Evolutionary conservation across 768 basidiomycete genomes (phyloP).

Genomic region (Trametes villosa): DNA sequence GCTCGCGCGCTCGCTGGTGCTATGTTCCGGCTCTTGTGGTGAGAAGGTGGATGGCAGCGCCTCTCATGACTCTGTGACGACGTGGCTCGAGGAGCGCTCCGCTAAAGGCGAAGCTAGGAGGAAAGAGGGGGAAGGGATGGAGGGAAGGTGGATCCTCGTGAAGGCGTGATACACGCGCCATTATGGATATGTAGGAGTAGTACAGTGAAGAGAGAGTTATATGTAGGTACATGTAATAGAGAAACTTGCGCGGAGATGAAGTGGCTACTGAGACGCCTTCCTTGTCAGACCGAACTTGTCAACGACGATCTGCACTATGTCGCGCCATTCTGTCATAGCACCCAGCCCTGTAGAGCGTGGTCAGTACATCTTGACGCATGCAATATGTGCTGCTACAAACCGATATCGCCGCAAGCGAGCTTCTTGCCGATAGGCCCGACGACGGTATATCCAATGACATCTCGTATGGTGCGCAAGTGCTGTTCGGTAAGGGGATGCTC

Average conservation of each 20-base stretch:
- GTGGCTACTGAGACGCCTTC: not conserved
- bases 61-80: conserved; percentile 37
- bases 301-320: conserved; percentile 78
- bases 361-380: not conserved
- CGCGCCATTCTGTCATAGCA: conserved; percentile 96
- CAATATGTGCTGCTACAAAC: conserved; percentile 46
- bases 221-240: not conserved
- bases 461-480: conserved; percentile 75
- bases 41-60: conserved; percentile 27
- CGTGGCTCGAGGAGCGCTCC: conserved; percentile 56
- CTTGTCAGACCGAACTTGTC: conserved; percentile 46
- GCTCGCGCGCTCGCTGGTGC: conserved; percentile 37
- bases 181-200: not conserved
- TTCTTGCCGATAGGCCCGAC: conserved; percentile 87
- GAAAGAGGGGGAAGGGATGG: conserved; percentile 62
- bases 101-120: conserved; percentile 51
- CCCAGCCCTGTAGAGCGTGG: conserved; percentile 63
- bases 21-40: conserved; percentile 25
- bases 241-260: not conserved
- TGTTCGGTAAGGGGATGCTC: conserved; percentile 88
- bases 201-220: not conserved
- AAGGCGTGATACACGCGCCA: conserved; percentile 34
- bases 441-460: conserved; percentile 79
- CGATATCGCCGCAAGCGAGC: conserved; percentile 91
- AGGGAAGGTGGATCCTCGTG: conserved; percentile 65